A percentile compares a stretch with the other conserved stretches of the same genome.
Evolutionary conservation across 176 grass and related monocot genomes (phyloP).

Genomic region (Avena sativa): DNA sequence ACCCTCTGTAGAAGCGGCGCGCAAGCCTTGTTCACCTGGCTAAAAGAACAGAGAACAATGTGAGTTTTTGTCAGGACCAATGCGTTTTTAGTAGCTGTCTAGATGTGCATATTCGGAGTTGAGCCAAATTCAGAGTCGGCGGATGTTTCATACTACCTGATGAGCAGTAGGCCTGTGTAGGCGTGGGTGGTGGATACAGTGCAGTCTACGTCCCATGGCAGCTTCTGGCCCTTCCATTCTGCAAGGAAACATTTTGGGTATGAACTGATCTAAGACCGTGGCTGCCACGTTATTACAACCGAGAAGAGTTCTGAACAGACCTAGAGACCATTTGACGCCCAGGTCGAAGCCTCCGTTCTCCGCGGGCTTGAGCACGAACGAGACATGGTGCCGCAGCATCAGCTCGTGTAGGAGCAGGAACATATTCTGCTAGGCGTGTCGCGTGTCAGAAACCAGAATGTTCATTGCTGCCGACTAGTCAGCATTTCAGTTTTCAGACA

Average conservation of each 20-base stretch:
- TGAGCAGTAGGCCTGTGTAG: conserved; percentile 61
- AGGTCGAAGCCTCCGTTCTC: conserved; percentile 58
- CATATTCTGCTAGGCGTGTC: conserved; percentile 44
- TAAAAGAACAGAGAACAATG: background rate
- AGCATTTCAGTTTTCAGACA: background rate
- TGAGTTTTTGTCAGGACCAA: background rate
- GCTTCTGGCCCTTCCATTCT: conserved; percentile 57
- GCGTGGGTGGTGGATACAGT: conserved; percentile 51
- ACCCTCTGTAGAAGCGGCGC: conserved; percentile 45
- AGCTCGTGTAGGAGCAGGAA: conserved; percentile 48
- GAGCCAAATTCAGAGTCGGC: background rate
- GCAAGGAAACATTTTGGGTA: conserved; percentile 31
- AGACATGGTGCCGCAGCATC: conserved; percentile 61
- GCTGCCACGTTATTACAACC: background rate
- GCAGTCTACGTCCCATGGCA: conserved; percentile 69
- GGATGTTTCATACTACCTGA: conserved; percentile 56
- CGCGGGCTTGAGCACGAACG: conserved; percentile 64
- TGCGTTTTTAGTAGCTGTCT: background rate
- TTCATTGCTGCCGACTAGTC: no score
- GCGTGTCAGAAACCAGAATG: conserved; percentile 18
- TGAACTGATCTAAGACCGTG: background rate
- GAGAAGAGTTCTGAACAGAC: conserved; percentile 27
- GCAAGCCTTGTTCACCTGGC: conserved; percentile 53
- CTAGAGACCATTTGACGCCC: conserved; percentile 65
- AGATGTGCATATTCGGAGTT: background rate